A percentile compares a stretch with the other conserved stretches of the same genome.
Evolutionary conservation across 768 basidiomycete species (phyloP).

Genomic region (Epithele typhae): DNA sequence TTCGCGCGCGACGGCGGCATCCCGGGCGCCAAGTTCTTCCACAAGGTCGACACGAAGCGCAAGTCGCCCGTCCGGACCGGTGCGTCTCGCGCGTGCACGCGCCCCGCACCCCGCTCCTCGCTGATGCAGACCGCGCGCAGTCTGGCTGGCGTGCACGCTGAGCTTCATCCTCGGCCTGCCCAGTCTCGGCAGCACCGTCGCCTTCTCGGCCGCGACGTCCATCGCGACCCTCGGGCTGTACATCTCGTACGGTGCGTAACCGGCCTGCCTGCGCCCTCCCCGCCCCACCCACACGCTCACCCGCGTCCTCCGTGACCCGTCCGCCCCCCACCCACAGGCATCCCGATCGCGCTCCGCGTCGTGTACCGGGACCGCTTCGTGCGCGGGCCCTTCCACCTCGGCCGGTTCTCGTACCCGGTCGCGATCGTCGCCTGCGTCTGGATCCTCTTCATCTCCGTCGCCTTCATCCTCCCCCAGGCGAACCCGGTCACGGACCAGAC

Average conservation of each 20-base stretch:
- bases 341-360: conserved; percentile 67
- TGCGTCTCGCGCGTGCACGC: conserved; percentile 22
- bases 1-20: conserved; percentile 74
- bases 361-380: conserved; percentile 55
- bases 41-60: conserved; percentile 53
- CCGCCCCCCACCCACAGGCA: conserved; percentile 29
- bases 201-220: conserved; percentile 51
- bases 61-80: conserved; percentile 68
- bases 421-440: conserved; percentile 55
- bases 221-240: conserved; percentile 77
- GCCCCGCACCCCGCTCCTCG: not conserved
- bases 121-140: conserved; percentile 27
- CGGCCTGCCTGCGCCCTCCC: no score
- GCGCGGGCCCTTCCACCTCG: conserved; percentile 71
- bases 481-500: conserved; percentile 71
- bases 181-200: conserved; percentile 67
- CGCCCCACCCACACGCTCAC: no score
- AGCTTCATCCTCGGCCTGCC: conserved; percentile 74
- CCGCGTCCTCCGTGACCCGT: no score
- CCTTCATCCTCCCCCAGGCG: conserved; percentile 66
- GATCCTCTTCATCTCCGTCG: conserved; percentile 71
- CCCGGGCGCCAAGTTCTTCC: conserved; percentile 64
- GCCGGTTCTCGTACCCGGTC: conserved; percentile 56
- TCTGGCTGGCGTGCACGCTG: conserved; percentile 75
- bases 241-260: conserved; percentile 58